Evolutionary conservation across 2,329 filamentous ascomycete species (phyloP), one percentile per base, ranked within the genome.

Genomic region (Cladosporium cucumerinum): DNA sequence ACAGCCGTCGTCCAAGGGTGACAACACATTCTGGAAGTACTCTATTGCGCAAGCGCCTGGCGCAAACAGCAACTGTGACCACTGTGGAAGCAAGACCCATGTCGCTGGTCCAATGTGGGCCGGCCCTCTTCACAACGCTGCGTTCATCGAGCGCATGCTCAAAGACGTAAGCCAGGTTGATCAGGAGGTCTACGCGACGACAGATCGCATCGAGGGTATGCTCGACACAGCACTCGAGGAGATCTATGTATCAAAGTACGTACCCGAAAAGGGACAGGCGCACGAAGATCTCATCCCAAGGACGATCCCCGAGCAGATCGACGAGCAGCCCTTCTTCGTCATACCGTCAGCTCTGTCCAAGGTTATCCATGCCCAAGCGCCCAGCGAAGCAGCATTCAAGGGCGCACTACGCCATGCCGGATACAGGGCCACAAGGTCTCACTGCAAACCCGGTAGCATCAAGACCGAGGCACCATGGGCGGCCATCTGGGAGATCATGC

Each of bases 71-170:
- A 79, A 83, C 46, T 99, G 95, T 77, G 84, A 87, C 66, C 92
- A 98, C 76, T 99, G 95, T 75, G 91, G 89, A 10, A 87, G 85
- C 73, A 94, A 90, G 75, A 96, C 89, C 78, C 95, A 98, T 77
- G 77, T 98, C 16, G 90, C 88, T 5, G 95, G 95, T 1, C 95
- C 95, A 0, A 98, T 99, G 94, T 99, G 93, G 80, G 93, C 87
- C 36, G 95, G 95, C 0, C 90, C 90, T 23, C 81, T 99, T 10
- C 95, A 99, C 78, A 93, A 93, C 52, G 84, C 87, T 7, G 86
- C 87, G 1, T 99, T 97, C 73, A 87, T 99, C 67, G 85, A 90
- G 72, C 86, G 86, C 64, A 87, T 99, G 26, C 82, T 99, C 18
- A 85, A 87, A 51, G 85, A 89, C 65, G 82, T 97, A 10, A 87